Evolutionary conservation across 805 yeast genomes (phyloP).

Genomic region (Dipodascus geniculatus): DNA sequence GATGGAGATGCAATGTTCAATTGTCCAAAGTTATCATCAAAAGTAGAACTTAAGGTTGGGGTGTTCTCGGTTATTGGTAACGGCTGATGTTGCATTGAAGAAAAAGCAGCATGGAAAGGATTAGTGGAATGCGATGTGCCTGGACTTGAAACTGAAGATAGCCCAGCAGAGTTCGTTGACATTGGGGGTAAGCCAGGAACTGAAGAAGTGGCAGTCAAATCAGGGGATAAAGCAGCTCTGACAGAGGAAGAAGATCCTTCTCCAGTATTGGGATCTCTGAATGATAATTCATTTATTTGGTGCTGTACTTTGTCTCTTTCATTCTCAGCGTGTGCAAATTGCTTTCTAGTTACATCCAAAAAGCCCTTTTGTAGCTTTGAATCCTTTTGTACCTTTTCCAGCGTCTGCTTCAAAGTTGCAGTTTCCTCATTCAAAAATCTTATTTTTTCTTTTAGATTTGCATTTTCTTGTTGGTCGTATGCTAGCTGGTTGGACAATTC

Average conservation of each 20-base stretch:
- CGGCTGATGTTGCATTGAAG: neutral
- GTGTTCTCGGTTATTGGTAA: neutral
- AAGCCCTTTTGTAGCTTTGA: slow-evolving; percentile 52
- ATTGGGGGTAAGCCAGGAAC: slow-evolving; percentile 3
- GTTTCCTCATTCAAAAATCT: slow-evolving; percentile 57
- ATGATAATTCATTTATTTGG: slow-evolving; percentile 24
- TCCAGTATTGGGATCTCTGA: slow-evolving; percentile 24
- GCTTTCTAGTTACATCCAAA: slow-evolving; percentile 55
- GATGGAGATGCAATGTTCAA: slow-evolving; percentile 17
- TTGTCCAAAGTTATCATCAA: slow-evolving; percentile 18
- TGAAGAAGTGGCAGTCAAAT: slow-evolving; percentile 1
- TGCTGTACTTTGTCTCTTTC: slow-evolving; percentile 34
- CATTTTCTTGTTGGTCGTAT: slow-evolving; percentile 56
- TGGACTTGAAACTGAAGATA: slow-evolving; percentile 20
- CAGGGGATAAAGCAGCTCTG: slow-evolving; percentile 4
- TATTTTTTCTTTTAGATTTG: slow-evolving; percentile 54
- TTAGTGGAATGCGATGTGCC: slow-evolving; percentile 9
- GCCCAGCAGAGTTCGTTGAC: slow-evolving; percentile 10
- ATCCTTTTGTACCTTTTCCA: slow-evolving; percentile 41
- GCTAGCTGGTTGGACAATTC: slow-evolving; percentile 49
- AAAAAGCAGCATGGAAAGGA: slow-evolving; percentile 1
- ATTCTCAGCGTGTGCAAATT: slow-evolving; percentile 51
- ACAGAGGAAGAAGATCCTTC: slow-evolving; percentile 9
- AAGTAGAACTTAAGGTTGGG: slow-evolving; percentile 6
- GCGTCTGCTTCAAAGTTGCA: slow-evolving; percentile 42